A percentile compares a stretch with the other conserved stretches of the same genome.
Evolutionary conservation across 192 early-diverging fungal species (phyloP).

Genomic region (Lobosporangium transversale): DNA sequence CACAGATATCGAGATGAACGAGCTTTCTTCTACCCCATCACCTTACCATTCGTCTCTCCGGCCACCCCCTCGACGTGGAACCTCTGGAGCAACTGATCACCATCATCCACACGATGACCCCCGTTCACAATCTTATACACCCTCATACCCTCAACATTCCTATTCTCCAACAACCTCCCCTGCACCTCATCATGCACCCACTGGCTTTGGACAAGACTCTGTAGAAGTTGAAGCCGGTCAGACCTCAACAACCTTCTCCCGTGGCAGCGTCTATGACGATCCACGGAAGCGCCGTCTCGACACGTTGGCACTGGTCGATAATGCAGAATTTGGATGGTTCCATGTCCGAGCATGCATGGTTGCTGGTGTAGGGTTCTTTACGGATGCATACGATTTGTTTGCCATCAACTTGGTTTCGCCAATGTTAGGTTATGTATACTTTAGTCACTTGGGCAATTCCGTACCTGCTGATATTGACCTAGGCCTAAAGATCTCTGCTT

Average conservation of each 20-base stretch:
- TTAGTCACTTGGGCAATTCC: conserved; percentile 20
- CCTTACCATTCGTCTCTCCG: conserved; percentile 1
- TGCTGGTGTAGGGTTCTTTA: conserved; percentile 85
- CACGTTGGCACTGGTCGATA: conserved; percentile 56
- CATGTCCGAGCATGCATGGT: conserved; percentile 76
- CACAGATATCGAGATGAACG: conserved; percentile 29
- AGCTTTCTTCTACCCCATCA: conserved; percentile 14
- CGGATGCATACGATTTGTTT: conserved; percentile 94
- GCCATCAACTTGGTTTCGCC: conserved; percentile 88
- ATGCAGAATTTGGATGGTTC: conserved; percentile 78
- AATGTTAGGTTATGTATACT: conserved; percentile 84
- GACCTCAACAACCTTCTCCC: conserved; percentile 14
- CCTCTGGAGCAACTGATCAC: neutral
- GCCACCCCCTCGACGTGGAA: conserved; percentile 4
- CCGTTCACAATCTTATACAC: neutral
- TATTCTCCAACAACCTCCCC: conserved; percentile 4
- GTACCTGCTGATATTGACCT: conserved; percentile 77
- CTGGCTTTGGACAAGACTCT: neutral
- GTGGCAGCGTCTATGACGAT: conserved; percentile 21
- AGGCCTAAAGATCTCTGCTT: conserved; percentile 84
- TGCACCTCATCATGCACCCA: neutral
- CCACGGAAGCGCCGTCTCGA: conserved; percentile 23
- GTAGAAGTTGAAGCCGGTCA: neutral
- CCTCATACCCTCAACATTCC: conserved; percentile 5
- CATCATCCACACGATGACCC: neutral